Percentiles rank a stretch among this genome's conserved stretches.
These are phyloP conservation scores for Hypomontagnella monticulosa DNA, from an alignment of 495 filamentous ascomycete genomes.

Conservation along the genomic window DNA sequence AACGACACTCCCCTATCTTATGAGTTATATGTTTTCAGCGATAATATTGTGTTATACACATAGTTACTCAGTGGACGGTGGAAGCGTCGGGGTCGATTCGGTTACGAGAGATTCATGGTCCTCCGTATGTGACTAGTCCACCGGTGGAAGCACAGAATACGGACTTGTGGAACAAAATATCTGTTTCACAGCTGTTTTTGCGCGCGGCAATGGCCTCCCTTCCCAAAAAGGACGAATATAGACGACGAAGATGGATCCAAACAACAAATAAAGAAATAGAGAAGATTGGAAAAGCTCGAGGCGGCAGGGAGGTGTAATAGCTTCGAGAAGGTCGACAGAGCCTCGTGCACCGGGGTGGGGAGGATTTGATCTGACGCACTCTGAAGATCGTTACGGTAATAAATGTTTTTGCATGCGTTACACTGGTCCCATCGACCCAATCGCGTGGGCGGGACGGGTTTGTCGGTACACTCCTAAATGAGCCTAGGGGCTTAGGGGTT, in stretches of 20 bases:
- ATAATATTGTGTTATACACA: not conserved
- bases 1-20: constrained; percentile 3
- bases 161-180: not conserved
- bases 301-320: not conserved
- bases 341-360: constrained; percentile 28
- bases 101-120: constrained; percentile 17
- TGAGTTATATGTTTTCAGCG: constrained; percentile 2
- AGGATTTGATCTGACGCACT: constrained; percentile 30
- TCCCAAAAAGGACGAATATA: not conserved
- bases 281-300: not conserved
- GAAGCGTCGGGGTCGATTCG: constrained; percentile 2
- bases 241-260: not conserved
- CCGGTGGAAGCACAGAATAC: constrained; percentile 1
- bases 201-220: not conserved
- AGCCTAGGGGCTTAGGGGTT: constrained; percentile 9
- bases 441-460: constrained; percentile 24
- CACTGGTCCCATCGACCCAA: constrained; percentile 33
- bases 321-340: constrained; percentile 12
- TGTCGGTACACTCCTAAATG: constrained; percentile 28
- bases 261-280: not conserved
- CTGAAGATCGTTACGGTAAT: constrained; percentile 32
- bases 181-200: not conserved
- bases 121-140: not conserved
- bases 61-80: constrained; percentile 1
- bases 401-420: constrained; percentile 28